Evolutionary conservation across 139 green algal genomes (phyloP), one percentile per base, ranked within the genome.

Genomic region (Closterium sp.): DNA sequence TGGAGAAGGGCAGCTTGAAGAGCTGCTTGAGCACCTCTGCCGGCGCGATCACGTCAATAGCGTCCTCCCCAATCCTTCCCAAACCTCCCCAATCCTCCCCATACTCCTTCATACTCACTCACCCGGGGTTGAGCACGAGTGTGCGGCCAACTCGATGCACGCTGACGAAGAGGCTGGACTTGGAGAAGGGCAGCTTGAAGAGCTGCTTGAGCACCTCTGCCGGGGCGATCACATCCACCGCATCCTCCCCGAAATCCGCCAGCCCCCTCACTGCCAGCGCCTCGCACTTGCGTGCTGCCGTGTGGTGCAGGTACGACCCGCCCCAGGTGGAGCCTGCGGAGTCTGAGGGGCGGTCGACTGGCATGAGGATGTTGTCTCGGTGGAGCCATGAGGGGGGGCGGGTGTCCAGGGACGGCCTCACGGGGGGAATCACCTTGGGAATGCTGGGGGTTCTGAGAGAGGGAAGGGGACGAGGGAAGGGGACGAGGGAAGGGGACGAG

Each of bases 151-250:
- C 88, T 7, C 89, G 91, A 33, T 94, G 91, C 28, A 94, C 91
- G 81, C 33, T 69, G 21, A 94, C 87, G 35, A 90, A 93, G 1
- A 93, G 21, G 19, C n/a, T 35, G 6, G 89, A 88, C n/a, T 93
- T 93, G 43, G 32, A 84, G 89, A 93, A 94, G 0, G 91, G 91
- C 34, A 64, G 30, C 89, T 94, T 94, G 34, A 94, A 94, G 31
- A 94, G 93, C 84, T 94, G 91, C 91, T 94, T 94, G 19, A 94
- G 43, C 23, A 94, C 35, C 8, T 93, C 88, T 16, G 88, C 89
- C 32, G 91, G 91, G 12, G 91, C 91, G 30, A 94, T 92, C 25
- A 94, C 88, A 83, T 94, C 91, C 33, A 94, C 30, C 10, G 93
- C 91, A 28, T 93, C 88, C 55, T 76, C 55, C n/a, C 91, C 91